Percentiles rank a stretch among this genome's conserved stretches.
Evolutionary conservation across 2,329 filamentous ascomycete species (phyloP).

Genomic region (Pezicula carpinea): DNA sequence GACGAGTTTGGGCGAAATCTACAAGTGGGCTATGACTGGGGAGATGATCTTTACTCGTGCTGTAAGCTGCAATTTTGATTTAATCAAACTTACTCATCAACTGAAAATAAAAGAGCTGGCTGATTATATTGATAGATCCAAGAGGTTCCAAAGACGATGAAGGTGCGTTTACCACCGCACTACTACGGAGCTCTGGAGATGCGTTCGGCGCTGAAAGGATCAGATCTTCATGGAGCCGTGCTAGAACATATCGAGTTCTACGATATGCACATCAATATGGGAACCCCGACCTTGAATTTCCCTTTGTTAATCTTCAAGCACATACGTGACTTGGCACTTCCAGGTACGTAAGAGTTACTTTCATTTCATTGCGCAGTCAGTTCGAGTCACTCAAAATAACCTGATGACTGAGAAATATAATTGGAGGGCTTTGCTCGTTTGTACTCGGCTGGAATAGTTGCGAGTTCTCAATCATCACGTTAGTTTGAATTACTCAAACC

Average conservation of each 20-base stretch:
- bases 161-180: slow-evolving; percentile 54
- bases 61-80: slow-evolving; percentile 34
- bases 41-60: slow-evolving; percentile 70
- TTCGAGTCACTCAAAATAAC: too few species aligned
- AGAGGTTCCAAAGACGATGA: slow-evolving; percentile 59
- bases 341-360: slow-evolving; percentile 43
- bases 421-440: too few species aligned
- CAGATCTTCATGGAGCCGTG: slow-evolving; percentile 61
- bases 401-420: too few species aligned
- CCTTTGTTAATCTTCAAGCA: slow-evolving; percentile 65
- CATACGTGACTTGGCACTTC: slow-evolving; percentile 67
- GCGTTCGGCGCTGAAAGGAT: slow-evolving; percentile 39
- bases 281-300: slow-evolving; percentile 68
- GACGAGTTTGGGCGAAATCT: slow-evolving; percentile 68
- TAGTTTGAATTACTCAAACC: too few species aligned
- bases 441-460: too few species aligned
- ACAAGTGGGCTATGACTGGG: slow-evolving; percentile 60
- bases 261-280: slow-evolving; percentile 61
- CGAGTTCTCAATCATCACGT: too few species aligned
- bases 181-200: slow-evolving; percentile 58
- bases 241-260: slow-evolving; percentile 61
- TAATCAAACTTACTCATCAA: slow-evolving; percentile 4
- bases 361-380: too few species aligned
- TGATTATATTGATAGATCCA: slow-evolving; percentile 37
- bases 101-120: background rate